Evolutionary conservation across 1,139 yeast species (phyloP).

Genomic region (Debaryomyces subglobosus): DNA sequence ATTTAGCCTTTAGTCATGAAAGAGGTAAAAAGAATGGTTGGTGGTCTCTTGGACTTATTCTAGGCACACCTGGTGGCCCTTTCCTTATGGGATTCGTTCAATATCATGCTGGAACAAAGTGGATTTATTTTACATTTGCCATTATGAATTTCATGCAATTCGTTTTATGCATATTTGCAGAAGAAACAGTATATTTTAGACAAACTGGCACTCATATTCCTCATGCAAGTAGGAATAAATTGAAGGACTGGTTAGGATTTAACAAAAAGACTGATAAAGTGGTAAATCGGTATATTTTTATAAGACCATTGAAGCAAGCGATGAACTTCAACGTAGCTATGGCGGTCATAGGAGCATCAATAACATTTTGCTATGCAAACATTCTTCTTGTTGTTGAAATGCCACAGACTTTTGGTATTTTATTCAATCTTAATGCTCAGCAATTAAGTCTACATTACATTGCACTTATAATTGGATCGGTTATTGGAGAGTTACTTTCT

Average conservation of each 20-base stretch:
- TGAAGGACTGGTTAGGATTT: slow-evolving; percentile 1
- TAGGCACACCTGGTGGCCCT: slow-evolving; percentile 25
- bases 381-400: slow-evolving; percentile 24
- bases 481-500: slow-evolving; percentile 23
- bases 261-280: slow-evolving; percentile 5
- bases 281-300: slow-evolving; percentile 11
- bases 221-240: background rate
- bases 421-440: slow-evolving; percentile 21
- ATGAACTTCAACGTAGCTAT: slow-evolving; percentile 13
- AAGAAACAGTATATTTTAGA: slow-evolving; percentile 19
- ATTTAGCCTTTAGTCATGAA: slow-evolving; percentile 23
- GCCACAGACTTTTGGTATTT: slow-evolving; percentile 18
- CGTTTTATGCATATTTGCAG: slow-evolving; percentile 18
- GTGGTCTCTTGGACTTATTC: slow-evolving; percentile 22
- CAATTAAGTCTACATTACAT: slow-evolving; percentile 23
- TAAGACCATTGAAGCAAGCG: slow-evolving; percentile 17
- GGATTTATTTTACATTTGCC: slow-evolving; percentile 19
- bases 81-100: slow-evolving; percentile 25
- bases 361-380: slow-evolving; percentile 21
- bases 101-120: slow-evolving; percentile 16
- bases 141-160: slow-evolving; percentile 20
- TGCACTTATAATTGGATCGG: slow-evolving; percentile 19
- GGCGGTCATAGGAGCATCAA: slow-evolving; percentile 20
- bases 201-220: background rate
- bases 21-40: slow-evolving; percentile 23